Percentiles rank a stretch among this genome's conserved stretches.
Conservation (phyloP, 1,284 basidiomycete genomes). For the Puccinia polysora region DNA sequence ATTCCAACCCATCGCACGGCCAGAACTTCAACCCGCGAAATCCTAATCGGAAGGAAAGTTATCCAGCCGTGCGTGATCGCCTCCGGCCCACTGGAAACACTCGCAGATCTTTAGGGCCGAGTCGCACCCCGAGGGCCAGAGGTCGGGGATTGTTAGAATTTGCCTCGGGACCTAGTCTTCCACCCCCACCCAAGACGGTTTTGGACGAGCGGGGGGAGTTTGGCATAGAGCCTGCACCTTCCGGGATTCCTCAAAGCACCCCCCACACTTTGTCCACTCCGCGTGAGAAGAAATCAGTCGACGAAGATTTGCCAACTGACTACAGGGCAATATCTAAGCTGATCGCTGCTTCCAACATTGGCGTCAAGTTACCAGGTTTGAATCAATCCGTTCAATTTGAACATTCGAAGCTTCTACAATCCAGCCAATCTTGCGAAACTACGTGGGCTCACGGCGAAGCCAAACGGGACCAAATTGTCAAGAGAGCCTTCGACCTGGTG, state of each 20-base stretch:
- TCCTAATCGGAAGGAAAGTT: neutral
- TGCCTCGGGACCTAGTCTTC: neutral
- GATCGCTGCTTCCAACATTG: neutral
- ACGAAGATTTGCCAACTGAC: neutral
- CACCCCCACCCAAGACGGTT: constrained; percentile 11
- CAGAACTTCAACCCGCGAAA: constrained; percentile 1
- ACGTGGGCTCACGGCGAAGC: constrained; percentile 3
- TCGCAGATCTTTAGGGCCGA: neutral
- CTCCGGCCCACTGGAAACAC: neutral
- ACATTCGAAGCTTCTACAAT: neutral
- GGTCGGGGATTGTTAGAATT: neutral
- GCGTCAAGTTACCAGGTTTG: constrained; percentile 3
- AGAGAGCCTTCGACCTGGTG: constrained; percentile 10
- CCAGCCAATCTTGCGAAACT: neutral
- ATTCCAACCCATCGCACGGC: neutral
- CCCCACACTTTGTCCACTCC: neutral
- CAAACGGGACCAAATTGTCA: constrained; percentile 5
- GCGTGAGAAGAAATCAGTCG: neutral
- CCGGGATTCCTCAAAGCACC: neutral
- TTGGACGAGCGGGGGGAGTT: constrained; percentile 2
- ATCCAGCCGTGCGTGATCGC: neutral
- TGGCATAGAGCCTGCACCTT: neutral
- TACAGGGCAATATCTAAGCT: constrained; percentile 1
- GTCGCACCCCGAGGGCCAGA: constrained; percentile 6
- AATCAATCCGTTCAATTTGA: neutral